phyloP scores from a whole-genome alignment of 805 yeast species.

The Suhomyces xylopsoci region DNA sequence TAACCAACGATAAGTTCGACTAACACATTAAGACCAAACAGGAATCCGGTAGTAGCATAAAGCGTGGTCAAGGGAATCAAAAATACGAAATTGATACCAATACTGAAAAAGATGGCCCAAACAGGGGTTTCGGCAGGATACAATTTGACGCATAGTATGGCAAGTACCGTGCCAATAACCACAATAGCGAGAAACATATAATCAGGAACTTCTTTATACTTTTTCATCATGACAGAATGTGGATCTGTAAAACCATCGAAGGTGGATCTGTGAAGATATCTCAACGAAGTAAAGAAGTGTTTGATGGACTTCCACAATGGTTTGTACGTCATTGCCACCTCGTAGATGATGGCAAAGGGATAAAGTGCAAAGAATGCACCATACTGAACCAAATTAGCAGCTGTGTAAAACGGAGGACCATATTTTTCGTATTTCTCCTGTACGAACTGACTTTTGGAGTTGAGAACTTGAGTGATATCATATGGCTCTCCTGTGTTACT shows the following conservation, averaged over 20 bases:
- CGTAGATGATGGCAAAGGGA: constrained; percentile 20
- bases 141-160: constrained; percentile 29
- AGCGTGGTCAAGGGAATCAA: constrained; percentile 30
- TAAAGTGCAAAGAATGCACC: constrained; percentile 18
- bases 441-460: constrained; percentile 12
- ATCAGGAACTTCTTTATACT: constrained; percentile 35
- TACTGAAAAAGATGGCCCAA: constrained; percentile 34
- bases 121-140: constrained; percentile 37
- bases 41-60: constrained; percentile 29
- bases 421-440: constrained; percentile 10
- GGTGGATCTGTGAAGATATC: constrained; percentile 17
- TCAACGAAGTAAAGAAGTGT: constrained; percentile 3
- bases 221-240: constrained; percentile 30
- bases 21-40: constrained; percentile 34
- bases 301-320: constrained; percentile 1
- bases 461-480: constrained; percentile 12
- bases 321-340: constrained; percentile 6
- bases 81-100: constrained; percentile 31
- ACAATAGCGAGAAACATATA: constrained; percentile 26
- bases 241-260: constrained; percentile 34
- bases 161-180: constrained; percentile 26
- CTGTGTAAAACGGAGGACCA: constrained; percentile 20
- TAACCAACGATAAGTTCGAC: constrained; percentile 37
- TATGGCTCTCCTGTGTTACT: constrained; percentile 19
- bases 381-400: constrained; percentile 15